A percentile compares a stretch with the other conserved stretches of the same genome.
Conservation (phyloP, 1,139 yeast genomes). For the Saccharomyces pastorianus region DNA sequence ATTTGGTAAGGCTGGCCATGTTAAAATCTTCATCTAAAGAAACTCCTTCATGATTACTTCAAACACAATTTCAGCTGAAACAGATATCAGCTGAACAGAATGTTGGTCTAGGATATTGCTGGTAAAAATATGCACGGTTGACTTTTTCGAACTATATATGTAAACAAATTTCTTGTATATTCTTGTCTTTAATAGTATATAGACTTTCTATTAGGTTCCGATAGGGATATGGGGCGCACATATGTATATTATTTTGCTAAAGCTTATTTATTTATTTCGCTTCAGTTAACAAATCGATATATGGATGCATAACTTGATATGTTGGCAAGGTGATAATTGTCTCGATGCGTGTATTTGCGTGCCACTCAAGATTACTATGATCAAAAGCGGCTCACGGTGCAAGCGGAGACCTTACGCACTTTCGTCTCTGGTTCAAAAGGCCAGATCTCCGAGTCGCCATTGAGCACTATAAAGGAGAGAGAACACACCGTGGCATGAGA, state of each 20-base stretch:
- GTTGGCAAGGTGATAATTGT: not conserved
- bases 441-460: not conserved
- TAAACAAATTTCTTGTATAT: no score
- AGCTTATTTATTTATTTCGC: not conserved
- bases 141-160: no score
- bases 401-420: not conserved
- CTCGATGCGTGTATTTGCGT: not conserved
- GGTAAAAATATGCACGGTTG: not conserved
- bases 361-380: not conserved
- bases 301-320: not conserved
- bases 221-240: not conserved
- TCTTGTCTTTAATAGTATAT: not conserved
- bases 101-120: no score
- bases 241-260: not conserved
- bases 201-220: not conserved
- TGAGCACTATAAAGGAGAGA: not conserved
- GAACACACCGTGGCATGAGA: no score
- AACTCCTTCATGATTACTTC: not conserved
- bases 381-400: not conserved
- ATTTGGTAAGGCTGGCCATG: slow-evolving; percentile 14
- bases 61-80: no score
- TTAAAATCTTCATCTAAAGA: not conserved
- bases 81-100: no score
- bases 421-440: not conserved
- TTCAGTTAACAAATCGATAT: not conserved